Percentiles rank a stretch among this genome's conserved stretches.
phyloP scores from a whole-genome alignment of 169 alveolate genomes.

The Miamiensis avidus region DNA sequence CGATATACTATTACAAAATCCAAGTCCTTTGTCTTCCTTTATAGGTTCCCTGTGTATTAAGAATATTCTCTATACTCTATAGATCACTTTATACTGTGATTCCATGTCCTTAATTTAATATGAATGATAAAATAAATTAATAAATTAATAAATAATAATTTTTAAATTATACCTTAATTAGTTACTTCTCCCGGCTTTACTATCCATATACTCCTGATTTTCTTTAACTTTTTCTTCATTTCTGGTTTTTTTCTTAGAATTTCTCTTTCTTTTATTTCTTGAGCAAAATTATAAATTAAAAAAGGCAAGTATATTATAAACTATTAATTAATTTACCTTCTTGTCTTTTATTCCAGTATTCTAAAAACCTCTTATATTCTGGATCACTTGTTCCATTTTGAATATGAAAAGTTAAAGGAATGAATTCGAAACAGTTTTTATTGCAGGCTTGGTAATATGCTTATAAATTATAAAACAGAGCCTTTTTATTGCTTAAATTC shows the following conservation, averaged over 20 bases:
- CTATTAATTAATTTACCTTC: neutral
- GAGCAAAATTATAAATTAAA: too few species aligned
- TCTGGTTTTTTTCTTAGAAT: constrained; percentile 7
- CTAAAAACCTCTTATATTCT: constrained; percentile 18
- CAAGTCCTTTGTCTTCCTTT: constrained; percentile 37
- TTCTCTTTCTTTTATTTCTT: neutral
- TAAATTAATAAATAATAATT: constrained; percentile 6
- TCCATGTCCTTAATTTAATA: neutral
- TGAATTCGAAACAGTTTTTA: constrained; percentile 11
- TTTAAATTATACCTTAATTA: constrained; percentile 49
- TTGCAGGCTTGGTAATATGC: constrained; percentile 10
- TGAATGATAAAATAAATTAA: too few species aligned
- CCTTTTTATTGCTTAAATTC: constrained; percentile 22
- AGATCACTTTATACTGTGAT: neutral
- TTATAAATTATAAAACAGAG: constrained; percentile 32
- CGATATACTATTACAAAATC: constrained; percentile 70
- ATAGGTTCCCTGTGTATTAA: neutral
- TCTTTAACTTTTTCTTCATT: constrained; percentile 9
- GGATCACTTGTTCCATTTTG: constrained; percentile 40
- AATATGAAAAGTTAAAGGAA: constrained; percentile 56
- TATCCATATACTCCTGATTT: constrained; percentile 45
- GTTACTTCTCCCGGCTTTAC: constrained; percentile 60
- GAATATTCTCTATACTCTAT: neutral
- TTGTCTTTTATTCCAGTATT: constrained; percentile 24
- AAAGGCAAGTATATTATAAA: too few species aligned